Percentiles rank a stretch among this genome's conserved stretches.
Evolutionary conservation across 164 flowering plant genomes (phyloP).

Genomic region (Chloranthus sessilifolius): DNA sequence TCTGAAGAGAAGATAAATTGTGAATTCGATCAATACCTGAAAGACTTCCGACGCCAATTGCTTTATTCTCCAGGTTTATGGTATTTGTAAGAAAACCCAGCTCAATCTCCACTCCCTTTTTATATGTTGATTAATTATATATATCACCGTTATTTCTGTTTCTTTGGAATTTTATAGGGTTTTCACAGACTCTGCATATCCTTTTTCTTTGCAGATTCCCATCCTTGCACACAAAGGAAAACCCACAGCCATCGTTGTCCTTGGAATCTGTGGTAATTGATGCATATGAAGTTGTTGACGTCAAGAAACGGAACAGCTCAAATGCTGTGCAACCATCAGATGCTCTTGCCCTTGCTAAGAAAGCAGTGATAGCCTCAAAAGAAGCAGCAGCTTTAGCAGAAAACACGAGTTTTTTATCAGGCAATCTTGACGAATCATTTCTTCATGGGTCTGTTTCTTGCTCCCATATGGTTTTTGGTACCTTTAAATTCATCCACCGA

Average conservation of each 20-base stretch:
- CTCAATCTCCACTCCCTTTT: constrained; percentile 4
- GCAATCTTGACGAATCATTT: constrained; percentile 26
- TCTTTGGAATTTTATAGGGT: not conserved
- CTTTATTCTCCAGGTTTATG: constrained; percentile 51
- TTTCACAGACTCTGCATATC: constrained; percentile 5
- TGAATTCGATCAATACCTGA: constrained; percentile 25
- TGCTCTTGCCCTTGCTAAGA: constrained; percentile 58
- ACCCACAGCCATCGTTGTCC: constrained; percentile 13
- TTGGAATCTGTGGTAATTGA: constrained; percentile 18
- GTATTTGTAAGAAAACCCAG: constrained; percentile 48
- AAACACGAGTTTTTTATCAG: constrained; percentile 20
- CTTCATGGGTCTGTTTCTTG: constrained; percentile 30
- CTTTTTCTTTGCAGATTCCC: constrained; percentile 39
- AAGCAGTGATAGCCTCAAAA: constrained; percentile 71
- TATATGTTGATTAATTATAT: no score
- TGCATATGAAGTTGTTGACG: constrained; percentile 15
- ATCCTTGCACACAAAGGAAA: constrained; percentile 20
- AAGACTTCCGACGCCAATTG: constrained; percentile 47
- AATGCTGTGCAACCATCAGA: constrained; percentile 15
- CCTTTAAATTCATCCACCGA: no score
- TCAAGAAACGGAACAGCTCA: constrained; percentile 7
- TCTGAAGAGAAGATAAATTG: constrained; percentile 24
- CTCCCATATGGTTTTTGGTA: no score
- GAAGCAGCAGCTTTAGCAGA: constrained; percentile 51
- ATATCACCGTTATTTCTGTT: not conserved